phyloP scores from a whole-genome alignment of 805 yeast species.

The Cyberlindnera xylosilytica region DNA sequence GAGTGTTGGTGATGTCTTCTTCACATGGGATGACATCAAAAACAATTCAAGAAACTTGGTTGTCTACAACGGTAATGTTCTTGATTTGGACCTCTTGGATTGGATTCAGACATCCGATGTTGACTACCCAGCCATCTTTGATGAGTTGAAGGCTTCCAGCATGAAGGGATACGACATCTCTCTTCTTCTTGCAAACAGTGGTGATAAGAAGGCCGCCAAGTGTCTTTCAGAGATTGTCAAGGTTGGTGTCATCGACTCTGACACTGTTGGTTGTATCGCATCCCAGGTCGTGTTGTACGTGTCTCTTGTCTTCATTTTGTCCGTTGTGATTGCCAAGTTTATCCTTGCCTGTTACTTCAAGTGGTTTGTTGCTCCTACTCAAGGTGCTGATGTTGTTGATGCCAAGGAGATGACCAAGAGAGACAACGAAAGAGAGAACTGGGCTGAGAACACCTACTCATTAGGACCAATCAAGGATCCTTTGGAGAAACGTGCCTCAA shows the following conservation, averaged over 20 bases:
- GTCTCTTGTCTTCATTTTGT: constrained; percentile 79
- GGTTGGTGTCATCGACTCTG: constrained; percentile 87
- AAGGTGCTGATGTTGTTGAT: constrained; percentile 71
- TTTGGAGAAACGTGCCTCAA: constrained; percentile 35
- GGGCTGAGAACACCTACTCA: constrained; percentile 68
- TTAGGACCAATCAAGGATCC: constrained; percentile 44
- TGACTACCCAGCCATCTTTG: constrained; percentile 69
- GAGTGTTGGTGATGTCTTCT: constrained; percentile 72
- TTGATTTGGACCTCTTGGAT: constrained; percentile 72
- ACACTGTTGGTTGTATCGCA: constrained; percentile 91
- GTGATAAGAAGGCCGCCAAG: constrained; percentile 68
- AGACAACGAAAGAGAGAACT: constrained; percentile 69
- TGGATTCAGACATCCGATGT: constrained; percentile 74
- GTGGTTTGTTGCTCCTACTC: constrained; percentile 74
- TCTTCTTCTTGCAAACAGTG: constrained; percentile 58
- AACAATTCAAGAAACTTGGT: constrained; percentile 71
- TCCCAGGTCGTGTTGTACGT: constrained; percentile 78
- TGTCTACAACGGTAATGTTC: constrained; percentile 85
- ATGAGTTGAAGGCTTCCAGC: constrained; percentile 51
- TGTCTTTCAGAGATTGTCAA: constrained; percentile 83
- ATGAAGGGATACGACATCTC: constrained; percentile 83
- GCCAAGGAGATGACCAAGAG: constrained; percentile 60
- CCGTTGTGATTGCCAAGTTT: constrained; percentile 77
- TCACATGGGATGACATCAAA: constrained; percentile 83
- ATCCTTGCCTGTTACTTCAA: constrained; percentile 84